Evolutionary conservation across 1,284 basidiomycete genomes (phyloP).

Genomic region (Trichosporon ovoides): DNA sequence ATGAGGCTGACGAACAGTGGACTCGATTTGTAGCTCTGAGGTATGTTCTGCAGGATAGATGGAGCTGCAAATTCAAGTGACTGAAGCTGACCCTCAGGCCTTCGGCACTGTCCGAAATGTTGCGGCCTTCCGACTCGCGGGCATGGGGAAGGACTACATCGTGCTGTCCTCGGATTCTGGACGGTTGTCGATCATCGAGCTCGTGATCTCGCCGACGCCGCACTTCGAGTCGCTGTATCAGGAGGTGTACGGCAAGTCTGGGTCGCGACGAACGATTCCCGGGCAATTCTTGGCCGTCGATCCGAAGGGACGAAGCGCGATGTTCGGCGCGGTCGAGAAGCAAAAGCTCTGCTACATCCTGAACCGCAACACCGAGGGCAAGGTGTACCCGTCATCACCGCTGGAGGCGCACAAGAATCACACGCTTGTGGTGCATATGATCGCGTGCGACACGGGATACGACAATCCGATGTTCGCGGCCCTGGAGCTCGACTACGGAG

Average conservation of each 20-base stretch:
- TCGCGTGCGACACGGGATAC: conserved; percentile 91
- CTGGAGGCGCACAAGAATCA: conserved; percentile 90
- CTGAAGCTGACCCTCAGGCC: conserved; percentile 47
- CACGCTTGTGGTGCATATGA: conserved; percentile 84
- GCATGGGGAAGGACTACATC: conserved; percentile 92
- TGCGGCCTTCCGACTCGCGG: conserved; percentile 82
- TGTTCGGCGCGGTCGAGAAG: conserved; percentile 58
- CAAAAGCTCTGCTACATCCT: conserved; percentile 91
- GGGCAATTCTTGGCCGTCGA: conserved; percentile 91
- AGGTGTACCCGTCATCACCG: conserved; percentile 90
- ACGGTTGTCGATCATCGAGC: conserved; percentile 85
- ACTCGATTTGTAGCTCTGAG: conserved; percentile 46
- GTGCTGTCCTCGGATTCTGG: conserved; percentile 93
- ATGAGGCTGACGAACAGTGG: conserved; percentile 30
- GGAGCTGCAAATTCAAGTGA: background rate
- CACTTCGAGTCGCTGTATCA: conserved; percentile 83
- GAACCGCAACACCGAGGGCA: conserved; percentile 87
- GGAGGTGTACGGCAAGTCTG: conserved; percentile 91
- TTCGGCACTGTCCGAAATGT: conserved; percentile 87
- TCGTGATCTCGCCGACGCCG: conserved; percentile 66
- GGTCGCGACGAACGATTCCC: conserved; percentile 71
- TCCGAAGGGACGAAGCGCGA: conserved; percentile 86
- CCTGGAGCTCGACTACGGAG: conserved; percentile 86
- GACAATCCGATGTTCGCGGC: conserved; percentile 94
- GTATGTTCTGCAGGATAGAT: conserved; percentile 20